These are phyloP conservation scores for Malbranchea zuffiana DNA, from an alignment of 2,329 filamentous ascomycete genomes.

Conservation along the genomic window DNA sequence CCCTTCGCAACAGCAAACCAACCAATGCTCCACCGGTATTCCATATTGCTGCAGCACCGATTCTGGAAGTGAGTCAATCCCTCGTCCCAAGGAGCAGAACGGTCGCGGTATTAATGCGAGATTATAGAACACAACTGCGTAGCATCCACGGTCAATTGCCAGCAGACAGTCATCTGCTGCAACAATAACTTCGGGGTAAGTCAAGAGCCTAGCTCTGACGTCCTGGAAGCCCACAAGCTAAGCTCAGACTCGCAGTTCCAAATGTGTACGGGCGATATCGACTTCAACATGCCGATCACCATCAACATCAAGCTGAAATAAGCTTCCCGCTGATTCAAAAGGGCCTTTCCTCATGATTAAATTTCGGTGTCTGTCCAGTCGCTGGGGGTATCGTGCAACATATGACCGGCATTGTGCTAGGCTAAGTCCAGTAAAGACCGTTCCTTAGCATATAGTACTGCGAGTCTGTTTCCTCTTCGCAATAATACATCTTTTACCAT, in stretches of 20 bases:
- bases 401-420: too few species aligned
- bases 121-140: conserved; percentile 12
- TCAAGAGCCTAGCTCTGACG: neutral
- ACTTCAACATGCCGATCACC: conserved; percentile 16
- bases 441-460: too few species aligned
- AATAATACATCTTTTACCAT: too few species aligned
- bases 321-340: too few species aligned
- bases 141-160: conserved; percentile 9
- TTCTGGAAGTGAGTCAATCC: conserved; percentile 8
- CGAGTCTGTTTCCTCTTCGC: too few species aligned
- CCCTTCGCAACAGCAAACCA: conserved; percentile 5
- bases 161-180: conserved; percentile 14
- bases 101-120: neutral
- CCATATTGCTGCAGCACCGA: conserved; percentile 13
- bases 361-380: too few species aligned
- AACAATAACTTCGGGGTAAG: conserved; percentile 15
- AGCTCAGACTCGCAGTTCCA: conserved; percentile 13
- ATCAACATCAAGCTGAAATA: conserved; percentile 13
- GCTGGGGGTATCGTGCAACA: too few species aligned
- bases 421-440: too few species aligned
- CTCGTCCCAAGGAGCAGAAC: neutral
- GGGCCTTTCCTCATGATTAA: too few species aligned
- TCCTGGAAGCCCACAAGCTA: too few species aligned
- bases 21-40: conserved; percentile 12
- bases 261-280: conserved; percentile 15